Conservation (phyloP, 352 stramenopile species). For the Elongisporangium prolatum region DNA sequence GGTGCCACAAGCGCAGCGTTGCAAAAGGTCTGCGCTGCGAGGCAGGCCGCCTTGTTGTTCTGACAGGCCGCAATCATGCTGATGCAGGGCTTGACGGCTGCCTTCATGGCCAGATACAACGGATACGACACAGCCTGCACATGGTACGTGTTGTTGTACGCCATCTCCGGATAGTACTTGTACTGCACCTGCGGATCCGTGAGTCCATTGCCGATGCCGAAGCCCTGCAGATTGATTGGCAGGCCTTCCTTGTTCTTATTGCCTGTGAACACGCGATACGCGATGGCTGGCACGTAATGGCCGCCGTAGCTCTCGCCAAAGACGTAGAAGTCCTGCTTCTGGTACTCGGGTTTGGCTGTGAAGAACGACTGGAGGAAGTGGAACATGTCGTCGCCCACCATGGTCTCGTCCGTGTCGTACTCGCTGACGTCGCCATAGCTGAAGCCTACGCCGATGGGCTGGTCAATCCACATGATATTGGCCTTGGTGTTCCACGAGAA, state of each 20-base stretch:
- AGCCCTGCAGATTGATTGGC: slow-evolving; percentile 89
- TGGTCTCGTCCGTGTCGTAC: slow-evolving; percentile 89
- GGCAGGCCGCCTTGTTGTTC: slow-evolving; percentile 56
- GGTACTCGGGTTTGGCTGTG: slow-evolving; percentile 85
- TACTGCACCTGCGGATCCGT: slow-evolving; percentile 92
- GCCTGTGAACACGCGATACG: slow-evolving; percentile 64
- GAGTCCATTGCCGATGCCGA: slow-evolving; percentile 96
- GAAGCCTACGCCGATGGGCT: slow-evolving; percentile 94
- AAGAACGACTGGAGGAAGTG: slow-evolving; percentile 95
- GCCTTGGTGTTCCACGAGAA: slow-evolving; percentile 93
- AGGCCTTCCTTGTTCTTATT: slow-evolving; percentile 61
- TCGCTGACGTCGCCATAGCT: slow-evolving; percentile 87
- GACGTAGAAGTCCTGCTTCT: slow-evolving; percentile 90
- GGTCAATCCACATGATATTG: slow-evolving; percentile 97
- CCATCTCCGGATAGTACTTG: slow-evolving; percentile 82
- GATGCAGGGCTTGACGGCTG: slow-evolving; percentile 49
- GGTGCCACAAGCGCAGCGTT: slow-evolving; percentile 74
- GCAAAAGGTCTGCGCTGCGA: slow-evolving; percentile 87
- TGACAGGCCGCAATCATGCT: slow-evolving; percentile 89
- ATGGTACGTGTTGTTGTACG: slow-evolving; percentile 88
- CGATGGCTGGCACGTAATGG: slow-evolving; percentile 91
- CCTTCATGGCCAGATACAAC: slow-evolving; percentile 66
- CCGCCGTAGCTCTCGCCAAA: slow-evolving; percentile 92
- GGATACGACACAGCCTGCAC: slow-evolving; percentile 63
- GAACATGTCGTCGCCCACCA: slow-evolving; percentile 94